A percentile compares a stretch with the other conserved stretches of the same genome.
phyloP scores from a whole-genome alignment of 1,284 basidiomycete genomes.

The Nidula niveotomentosa region DNA sequence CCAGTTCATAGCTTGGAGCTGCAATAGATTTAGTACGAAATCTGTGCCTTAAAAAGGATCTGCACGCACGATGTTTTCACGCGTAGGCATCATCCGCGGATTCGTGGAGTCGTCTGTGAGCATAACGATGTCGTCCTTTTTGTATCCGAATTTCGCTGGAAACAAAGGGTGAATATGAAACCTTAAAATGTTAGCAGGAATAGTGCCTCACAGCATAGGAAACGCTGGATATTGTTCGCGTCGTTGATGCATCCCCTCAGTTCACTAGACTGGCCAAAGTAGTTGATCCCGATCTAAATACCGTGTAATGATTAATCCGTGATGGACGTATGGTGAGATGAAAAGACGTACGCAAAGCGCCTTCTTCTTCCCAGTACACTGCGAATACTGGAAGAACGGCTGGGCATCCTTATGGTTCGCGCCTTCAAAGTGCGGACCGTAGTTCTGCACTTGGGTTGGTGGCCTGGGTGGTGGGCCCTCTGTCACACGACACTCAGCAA shows the following conservation, averaged over 20 bases:
- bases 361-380: slow-evolving; percentile 80
- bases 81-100: slow-evolving; percentile 69
- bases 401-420: slow-evolving; percentile 49
- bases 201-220: slow-evolving; percentile 59
- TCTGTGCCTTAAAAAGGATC: neutral
- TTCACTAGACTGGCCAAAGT: slow-evolving; percentile 61
- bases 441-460: slow-evolving; percentile 64
- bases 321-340: neutral
- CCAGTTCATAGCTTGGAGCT: slow-evolving; percentile 87
- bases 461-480: slow-evolving; percentile 52
- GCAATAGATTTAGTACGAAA: slow-evolving; percentile 2
- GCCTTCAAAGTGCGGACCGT: slow-evolving; percentile 62
- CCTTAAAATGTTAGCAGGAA: no score
- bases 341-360: slow-evolving; percentile 65
- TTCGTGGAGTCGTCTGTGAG: slow-evolving; percentile 77
- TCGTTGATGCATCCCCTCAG: slow-evolving; percentile 90
- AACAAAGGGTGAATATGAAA: no score
- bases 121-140: slow-evolving; percentile 81
- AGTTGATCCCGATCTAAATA: slow-evolving; percentile 81
- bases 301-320: neutral
- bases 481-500: slow-evolving; percentile 13
- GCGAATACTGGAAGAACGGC: slow-evolving; percentile 81
- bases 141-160: slow-evolving; percentile 71
- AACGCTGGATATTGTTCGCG: slow-evolving; percentile 72
- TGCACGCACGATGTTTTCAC: slow-evolving; percentile 73